Conservation (phyloP, 1,284 basidiomycete genomes). For the Malassezia vespertilionis region DNA sequence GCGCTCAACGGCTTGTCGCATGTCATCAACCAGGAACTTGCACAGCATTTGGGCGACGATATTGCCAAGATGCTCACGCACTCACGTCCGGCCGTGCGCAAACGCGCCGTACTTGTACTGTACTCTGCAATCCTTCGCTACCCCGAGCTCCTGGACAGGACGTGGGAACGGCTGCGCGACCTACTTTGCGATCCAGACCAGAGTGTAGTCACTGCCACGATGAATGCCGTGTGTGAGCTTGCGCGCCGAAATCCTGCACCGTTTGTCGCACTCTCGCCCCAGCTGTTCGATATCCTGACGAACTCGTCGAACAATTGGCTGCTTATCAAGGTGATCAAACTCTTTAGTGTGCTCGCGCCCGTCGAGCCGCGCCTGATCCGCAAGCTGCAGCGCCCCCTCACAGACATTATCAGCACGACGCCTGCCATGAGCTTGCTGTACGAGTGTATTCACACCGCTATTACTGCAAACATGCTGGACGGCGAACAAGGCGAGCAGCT, state of each 20-base stretch:
- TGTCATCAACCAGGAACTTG: constrained; percentile 76
- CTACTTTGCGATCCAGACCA: constrained; percentile 50
- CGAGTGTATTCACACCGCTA: constrained; percentile 96
- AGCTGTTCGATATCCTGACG: constrained; percentile 85
- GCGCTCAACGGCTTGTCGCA: constrained; percentile 78
- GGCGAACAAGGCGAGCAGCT: constrained; percentile 54
- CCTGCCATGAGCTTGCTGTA: constrained; percentile 90
- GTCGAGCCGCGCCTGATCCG: constrained; percentile 83
- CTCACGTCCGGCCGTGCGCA: constrained; percentile 69
- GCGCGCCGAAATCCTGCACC: constrained; percentile 50
- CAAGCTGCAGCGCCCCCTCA: constrained; percentile 84
- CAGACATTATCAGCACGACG: constrained; percentile 86
- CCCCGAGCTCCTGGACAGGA: constrained; percentile 30
- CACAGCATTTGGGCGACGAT: constrained; percentile 75
- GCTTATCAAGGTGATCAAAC: constrained; percentile 96
- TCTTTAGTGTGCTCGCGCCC: constrained; percentile 55
- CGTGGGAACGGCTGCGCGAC: constrained; percentile 58
- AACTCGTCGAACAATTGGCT: constrained; percentile 98
- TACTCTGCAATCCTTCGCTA: constrained; percentile 50
- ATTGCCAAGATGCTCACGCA: constrained; percentile 80
- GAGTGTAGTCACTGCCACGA: constrained; percentile 79
- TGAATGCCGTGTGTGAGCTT: constrained; percentile 89
- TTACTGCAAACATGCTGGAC: constrained; percentile 83
- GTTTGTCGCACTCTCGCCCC: constrained; percentile 58
- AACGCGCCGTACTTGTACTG: constrained; percentile 72